Evolutionary conservation across 2,329 filamentous ascomycete species (phyloP).

Genomic region (Ceratocystis smalleyi): DNA sequence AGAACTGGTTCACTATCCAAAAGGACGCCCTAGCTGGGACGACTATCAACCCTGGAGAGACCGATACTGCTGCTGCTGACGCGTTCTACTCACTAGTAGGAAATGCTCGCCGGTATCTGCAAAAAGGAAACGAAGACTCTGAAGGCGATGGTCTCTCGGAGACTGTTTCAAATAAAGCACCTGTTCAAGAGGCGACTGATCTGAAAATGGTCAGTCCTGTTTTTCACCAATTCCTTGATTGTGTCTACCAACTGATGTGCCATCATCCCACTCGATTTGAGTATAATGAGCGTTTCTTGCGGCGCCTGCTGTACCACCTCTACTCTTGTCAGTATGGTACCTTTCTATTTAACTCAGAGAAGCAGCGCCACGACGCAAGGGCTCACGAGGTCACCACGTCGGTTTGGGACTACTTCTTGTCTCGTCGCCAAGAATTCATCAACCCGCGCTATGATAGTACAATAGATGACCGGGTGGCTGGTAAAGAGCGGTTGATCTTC

Average conservation of each 20-base stretch:
- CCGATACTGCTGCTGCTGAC: conserved; percentile 44
- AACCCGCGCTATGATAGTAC: conserved; percentile 64
- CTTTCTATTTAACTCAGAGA: conserved; percentile 90
- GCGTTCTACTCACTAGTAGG: conserved; percentile 73
- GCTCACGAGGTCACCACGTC: conserved; percentile 61
- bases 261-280: conserved; percentile 85
- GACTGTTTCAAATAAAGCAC: conserved; percentile 26
- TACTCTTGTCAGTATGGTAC: conserved; percentile 96
- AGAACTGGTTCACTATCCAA: conserved; percentile 86
- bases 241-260: conserved; percentile 74
- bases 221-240: conserved; percentile 95
- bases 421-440: conserved; percentile 61
- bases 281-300: conserved; percentile 86
- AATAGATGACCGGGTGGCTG: conserved; percentile 63
- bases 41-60: conserved; percentile 45
- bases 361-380: conserved; percentile 57
- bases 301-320: conserved; percentile 78
- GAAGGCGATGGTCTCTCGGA: conserved; percentile 43
- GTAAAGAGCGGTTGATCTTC: conserved; percentile 70
- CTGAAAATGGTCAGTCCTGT: conserved; percentile 89
- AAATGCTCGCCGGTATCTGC: conserved; percentile 71
- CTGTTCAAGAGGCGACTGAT: conserved; percentile 52
- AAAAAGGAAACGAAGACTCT: conserved; percentile 42
- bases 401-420: conserved; percentile 92
- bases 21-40: conserved; percentile 58